These are phyloP conservation scores for Agrocybe praecox DNA, from an alignment of 768 basidiomycete species.

Conservation along the genomic window DNA sequence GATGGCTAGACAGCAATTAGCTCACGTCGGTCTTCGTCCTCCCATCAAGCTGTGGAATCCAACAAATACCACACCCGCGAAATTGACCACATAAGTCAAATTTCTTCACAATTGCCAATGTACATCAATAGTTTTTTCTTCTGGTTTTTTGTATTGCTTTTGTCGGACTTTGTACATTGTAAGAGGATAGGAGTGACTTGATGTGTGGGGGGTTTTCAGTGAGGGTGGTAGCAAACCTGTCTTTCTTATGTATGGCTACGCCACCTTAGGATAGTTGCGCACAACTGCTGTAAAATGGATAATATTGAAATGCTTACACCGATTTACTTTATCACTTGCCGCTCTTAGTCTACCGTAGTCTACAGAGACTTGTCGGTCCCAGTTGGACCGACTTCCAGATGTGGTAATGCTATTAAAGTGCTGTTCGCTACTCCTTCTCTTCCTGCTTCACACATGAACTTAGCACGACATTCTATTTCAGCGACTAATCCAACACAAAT, in stretches of 20 bases:
- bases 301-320: no score
- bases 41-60: slow-evolving; percentile 72
- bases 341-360: no score
- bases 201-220: neutral
- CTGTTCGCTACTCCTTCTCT: slow-evolving; percentile 3
- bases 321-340: no score
- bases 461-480: slow-evolving; percentile 83
- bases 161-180: slow-evolving; percentile 14
- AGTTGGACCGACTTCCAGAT: neutral
- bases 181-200: slow-evolving; percentile 9
- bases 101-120: neutral
- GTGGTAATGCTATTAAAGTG: slow-evolving; percentile 10
- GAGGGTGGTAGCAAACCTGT: no score
- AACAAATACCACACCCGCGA: slow-evolving; percentile 37
- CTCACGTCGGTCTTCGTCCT: slow-evolving; percentile 71
- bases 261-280: no score
- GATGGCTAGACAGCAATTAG: slow-evolving; percentile 78
- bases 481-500: slow-evolving; percentile 75
- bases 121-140: neutral
- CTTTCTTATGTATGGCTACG: no score
- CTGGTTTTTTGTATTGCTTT: neutral
- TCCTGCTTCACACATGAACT: slow-evolving; percentile 65
- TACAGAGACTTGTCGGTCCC: no score
- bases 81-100: slow-evolving; percentile 18
- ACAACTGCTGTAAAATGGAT: no score